Evolutionary conservation across 805 yeast genomes (phyloP).

Genomic region (Kodamaea laetipori): DNA sequence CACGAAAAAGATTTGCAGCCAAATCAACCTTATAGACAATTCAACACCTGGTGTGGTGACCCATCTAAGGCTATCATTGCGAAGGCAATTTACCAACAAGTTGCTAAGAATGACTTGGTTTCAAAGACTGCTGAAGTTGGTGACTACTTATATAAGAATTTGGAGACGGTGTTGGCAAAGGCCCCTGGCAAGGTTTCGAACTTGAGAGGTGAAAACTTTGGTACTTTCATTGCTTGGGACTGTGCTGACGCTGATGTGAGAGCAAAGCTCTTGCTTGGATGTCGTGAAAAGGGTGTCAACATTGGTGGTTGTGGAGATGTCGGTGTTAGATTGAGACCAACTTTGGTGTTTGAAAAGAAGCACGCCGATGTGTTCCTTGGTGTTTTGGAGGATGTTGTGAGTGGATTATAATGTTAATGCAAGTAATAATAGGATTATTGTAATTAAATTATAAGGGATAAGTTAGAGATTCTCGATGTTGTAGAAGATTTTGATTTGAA

Average conservation of each 20-base stretch:
- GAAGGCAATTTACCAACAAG: slow-evolving; percentile 57
- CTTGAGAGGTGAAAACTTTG: slow-evolving; percentile 64
- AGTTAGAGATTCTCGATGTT: no score
- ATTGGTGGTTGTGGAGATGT: slow-evolving; percentile 68
- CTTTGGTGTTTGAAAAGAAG: slow-evolving; percentile 59
- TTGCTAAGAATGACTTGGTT: slow-evolving; percentile 50
- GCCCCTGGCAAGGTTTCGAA: slow-evolving; percentile 46
- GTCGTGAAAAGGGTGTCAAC: slow-evolving; percentile 59
- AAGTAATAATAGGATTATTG: neutral
- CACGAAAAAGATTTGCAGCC: slow-evolving; percentile 61
- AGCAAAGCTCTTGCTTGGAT: slow-evolving; percentile 45
- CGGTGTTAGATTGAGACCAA: slow-evolving; percentile 64
- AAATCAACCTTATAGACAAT: slow-evolving; percentile 64
- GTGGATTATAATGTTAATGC: slow-evolving; percentile 5
- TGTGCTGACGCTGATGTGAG: slow-evolving; percentile 46
- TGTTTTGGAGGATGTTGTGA: slow-evolving; percentile 36
- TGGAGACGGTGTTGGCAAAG: slow-evolving; percentile 40
- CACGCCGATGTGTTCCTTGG: slow-evolving; percentile 61
- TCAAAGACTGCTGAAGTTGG: slow-evolving; percentile 54
- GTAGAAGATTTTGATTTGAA: no score
- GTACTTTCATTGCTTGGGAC: slow-evolving; percentile 70
- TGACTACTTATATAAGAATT: slow-evolving; percentile 49
- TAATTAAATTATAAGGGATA: no score
- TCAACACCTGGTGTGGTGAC: slow-evolving; percentile 81
- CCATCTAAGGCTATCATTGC: slow-evolving; percentile 70